Base-by-base conservation (phyloP, 441 rosid genomes). In the Adansonia gregorii region DNA sequence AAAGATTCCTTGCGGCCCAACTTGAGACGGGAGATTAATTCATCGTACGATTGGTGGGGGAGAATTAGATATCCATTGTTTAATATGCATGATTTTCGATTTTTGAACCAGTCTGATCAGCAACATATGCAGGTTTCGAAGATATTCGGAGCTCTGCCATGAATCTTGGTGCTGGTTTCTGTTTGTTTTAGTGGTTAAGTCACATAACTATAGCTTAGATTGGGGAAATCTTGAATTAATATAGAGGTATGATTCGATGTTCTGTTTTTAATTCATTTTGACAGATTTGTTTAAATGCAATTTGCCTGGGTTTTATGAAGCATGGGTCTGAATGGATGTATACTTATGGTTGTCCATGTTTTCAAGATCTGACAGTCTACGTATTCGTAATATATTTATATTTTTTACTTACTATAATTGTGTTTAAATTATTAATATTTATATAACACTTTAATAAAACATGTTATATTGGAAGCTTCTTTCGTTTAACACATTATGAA, bases 1-100 rank as follows among this genome's bases (percentile, higher is more conserved):
- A 73, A 82, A 83, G 86, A 85, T 84, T 85, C 86, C 67, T 77
- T 86, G 67, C 17, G 41, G 82, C 84, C 60, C 76, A 79, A 78
- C 76, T 76, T 52, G 72, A 68, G 83, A 84, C 81, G 69, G 27
- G 76, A 24, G 58, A 77, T 74, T 39, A 75, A 63, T 24, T 71
- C 80, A 59, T 76, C 6, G 81, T 54, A 64, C 43, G 79, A 67
- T 81, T 83, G 11, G 20, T 8, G n/a, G 41, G 68, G 49, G n/a
- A 20, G 19, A 20, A 67, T 72, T 3, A 46, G 14, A 24, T 24
- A 24, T 24, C 27, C 27, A 24, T 24, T 24, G 27, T 24, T 24
- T 24, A 24, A 24, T 24, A 65, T 27, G 55, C 55, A 61, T 27
- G 72, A 73, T 73, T 48, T 67, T 74, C 68, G 72, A 58, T 65